These are phyloP conservation scores for Emericellopsis terricola DNA, from an alignment of 495 filamentous ascomycete species.

Conservation along the genomic window DNA sequence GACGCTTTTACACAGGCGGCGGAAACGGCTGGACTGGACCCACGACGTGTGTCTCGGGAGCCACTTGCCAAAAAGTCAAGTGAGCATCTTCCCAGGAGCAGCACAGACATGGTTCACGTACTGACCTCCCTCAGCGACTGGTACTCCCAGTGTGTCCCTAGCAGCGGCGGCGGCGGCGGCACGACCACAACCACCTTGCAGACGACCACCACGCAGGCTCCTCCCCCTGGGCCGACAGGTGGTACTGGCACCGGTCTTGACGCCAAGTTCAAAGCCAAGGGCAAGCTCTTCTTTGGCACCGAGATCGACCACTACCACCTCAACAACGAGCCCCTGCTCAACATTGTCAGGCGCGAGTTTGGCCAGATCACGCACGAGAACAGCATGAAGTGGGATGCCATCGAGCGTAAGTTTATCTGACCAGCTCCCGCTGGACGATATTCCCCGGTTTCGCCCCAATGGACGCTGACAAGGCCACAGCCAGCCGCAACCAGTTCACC, in stretches of 20 bases:
- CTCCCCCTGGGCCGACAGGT: no score
- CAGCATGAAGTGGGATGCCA: conserved; percentile 34
- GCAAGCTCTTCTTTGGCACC: neutral
- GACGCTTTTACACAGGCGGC: neutral
- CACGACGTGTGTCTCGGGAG: neutral
- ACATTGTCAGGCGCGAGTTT: conserved; percentile 9
- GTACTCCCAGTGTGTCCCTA: neutral
- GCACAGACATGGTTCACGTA: neutral
- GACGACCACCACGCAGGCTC: neutral
- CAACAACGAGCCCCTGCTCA: neutral
- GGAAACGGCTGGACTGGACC: neutral
- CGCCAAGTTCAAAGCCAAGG: neutral
- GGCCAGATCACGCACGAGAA: conserved; percentile 36
- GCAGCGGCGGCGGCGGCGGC: neutral
- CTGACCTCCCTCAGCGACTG: neutral
- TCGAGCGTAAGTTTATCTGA: conserved; percentile 16
- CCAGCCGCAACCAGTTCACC: conserved; percentile 19
- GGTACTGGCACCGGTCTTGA: neutral
- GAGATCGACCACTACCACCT: neutral
- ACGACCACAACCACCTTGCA: neutral
- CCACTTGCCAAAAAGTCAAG: neutral
- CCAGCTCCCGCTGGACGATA: no score
- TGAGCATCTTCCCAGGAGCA: neutral
- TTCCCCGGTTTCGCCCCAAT: no score
- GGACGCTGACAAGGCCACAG: no score